Base-by-base conservation (phyloP, 768 basidiomycete species). In the Calocybe gangraenosa region DNA sequence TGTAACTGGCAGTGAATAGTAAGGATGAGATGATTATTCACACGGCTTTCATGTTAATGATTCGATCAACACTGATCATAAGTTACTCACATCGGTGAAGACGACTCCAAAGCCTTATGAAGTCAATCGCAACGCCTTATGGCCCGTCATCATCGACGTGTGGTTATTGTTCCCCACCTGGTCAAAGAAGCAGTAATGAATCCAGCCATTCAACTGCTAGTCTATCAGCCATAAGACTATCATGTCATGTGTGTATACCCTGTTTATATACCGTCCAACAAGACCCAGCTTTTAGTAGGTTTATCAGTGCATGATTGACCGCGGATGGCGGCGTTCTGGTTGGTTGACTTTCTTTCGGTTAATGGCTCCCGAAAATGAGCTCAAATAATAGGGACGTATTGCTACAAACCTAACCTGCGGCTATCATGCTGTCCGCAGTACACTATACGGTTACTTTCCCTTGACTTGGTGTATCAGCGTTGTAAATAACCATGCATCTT, bases 401-500 rank as follows among this genome's bases (percentile, higher is more conserved):
- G 90, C 56, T 97, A 97, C 64, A 91, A 89, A 51, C 93, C 93
- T 3, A 82, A 94, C 62, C 69, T 94, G 63, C 75, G 70, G 50
- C 61, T 65, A 4, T 85, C 92, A 8, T 97, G 95, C 60, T 98
- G 95, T 60, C 91, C 94, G 0, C 88, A 92, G 53, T 95, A 96
- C 60, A 92, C 95, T 2, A 97, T 97, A 62, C 89, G 80, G 92
- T 87, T 54, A 35, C 34, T 8, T 21, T 37, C 19, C 33, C 21
- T 49, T 35, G 50, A 17, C 23, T 23, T 32, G 30, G 18, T 49
- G 18, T 44, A 31, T 46, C 42, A 42, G 21, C 47, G 31, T 25
- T 44, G 25, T 25, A 32, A 31, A 15, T 19, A 47, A n/a, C n/a
- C n/a, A 42, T 42, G 40, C 28, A 14, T 13, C 36, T 25, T 40